A percentile compares a stretch with the other conserved stretches of the same genome.
Evolutionary conservation across 371 early-diverging fungal genomes (phyloP).

Genomic region (Massospora cicadina): DNA sequence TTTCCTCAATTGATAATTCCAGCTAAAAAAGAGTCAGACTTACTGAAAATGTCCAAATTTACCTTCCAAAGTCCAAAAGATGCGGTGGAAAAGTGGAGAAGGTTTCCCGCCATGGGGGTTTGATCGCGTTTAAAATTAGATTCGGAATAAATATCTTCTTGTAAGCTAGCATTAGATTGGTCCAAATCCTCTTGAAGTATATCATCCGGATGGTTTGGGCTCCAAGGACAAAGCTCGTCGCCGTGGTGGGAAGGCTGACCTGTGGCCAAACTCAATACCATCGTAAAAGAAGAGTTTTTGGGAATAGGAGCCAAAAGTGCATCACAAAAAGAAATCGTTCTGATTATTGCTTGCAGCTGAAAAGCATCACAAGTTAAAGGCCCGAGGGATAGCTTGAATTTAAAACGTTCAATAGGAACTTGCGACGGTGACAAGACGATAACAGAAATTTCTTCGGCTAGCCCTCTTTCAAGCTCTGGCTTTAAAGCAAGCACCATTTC

Average conservation of each 20-base stretch:
- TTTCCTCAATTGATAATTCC: neutral
- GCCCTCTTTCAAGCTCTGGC: neutral
- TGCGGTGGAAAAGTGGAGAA: neutral
- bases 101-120: neutral
- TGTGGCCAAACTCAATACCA: neutral
- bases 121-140: neutral
- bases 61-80: neutral
- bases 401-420: neutral
- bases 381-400: neutral
- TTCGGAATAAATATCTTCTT: neutral
- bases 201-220: neutral
- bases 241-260: neutral
- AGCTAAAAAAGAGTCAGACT: neutral
- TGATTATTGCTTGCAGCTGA: neutral
- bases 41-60: neutral
- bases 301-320: neutral
- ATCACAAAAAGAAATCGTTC: neutral
- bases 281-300: neutral
- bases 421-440: neutral
- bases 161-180: neutral
- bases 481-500: neutral
- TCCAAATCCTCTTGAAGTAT: neutral
- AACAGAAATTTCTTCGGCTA: neutral
- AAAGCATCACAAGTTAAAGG: neutral
- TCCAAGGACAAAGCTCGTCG: neutral